Conservation (phyloP, 225 moss, liverwort and hornwort species). For the Physcomitrium patens region DNA sequence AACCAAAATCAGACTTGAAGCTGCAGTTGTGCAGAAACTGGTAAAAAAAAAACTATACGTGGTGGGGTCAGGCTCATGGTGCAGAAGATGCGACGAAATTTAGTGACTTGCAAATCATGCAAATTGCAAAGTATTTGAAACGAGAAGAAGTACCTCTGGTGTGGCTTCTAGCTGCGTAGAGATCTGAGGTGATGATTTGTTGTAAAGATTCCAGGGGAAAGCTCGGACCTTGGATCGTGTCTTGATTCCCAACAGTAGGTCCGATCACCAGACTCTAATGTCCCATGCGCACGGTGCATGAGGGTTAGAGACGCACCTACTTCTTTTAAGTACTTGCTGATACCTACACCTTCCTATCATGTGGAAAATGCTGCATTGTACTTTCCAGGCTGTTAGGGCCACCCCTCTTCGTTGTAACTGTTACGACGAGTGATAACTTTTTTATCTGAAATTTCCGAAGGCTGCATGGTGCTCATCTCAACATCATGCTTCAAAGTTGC, state of each 20-base stretch:
- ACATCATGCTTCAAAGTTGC: neutral
- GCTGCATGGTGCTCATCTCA: neutral
- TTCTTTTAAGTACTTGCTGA: neutral
- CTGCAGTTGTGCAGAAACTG: too few relatives aligned
- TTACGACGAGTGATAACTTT: neutral
- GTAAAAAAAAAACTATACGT: too few relatives aligned
- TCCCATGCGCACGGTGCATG: constrained; percentile 2
- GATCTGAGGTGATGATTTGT: too few relatives aligned
- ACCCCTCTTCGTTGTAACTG: neutral
- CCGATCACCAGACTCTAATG: neutral
- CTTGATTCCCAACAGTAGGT: neutral
- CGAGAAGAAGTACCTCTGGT: neutral
- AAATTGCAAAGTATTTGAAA: neutral
- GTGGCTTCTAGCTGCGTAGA: neutral
- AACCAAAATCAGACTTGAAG: too few relatives aligned
- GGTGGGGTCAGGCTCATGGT: neutral
- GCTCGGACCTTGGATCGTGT: neutral
- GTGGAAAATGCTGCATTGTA: neutral
- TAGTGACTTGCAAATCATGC: neutral
- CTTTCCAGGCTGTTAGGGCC: neutral
- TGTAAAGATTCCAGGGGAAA: neutral
- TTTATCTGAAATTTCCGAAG: neutral
- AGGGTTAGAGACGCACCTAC: neutral
- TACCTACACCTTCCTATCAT: neutral
- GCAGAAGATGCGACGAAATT: neutral